Conservation (phyloP, 441 rosid species). For the Rhodomyrtus psidioides region DNA sequence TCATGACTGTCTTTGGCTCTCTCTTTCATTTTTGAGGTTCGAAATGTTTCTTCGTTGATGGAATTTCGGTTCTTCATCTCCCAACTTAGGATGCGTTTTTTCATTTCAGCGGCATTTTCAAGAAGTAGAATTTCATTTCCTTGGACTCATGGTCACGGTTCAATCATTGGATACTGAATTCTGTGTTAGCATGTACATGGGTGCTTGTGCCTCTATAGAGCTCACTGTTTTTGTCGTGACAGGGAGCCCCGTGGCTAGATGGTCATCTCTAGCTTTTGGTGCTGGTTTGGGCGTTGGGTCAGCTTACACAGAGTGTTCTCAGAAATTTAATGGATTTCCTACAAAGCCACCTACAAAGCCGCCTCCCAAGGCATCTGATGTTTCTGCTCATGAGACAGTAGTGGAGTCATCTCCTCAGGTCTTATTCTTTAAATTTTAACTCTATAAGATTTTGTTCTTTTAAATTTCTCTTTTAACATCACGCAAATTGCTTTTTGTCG, state of each 20-base stretch:
- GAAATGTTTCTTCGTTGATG: neutral
- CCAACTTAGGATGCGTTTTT: neutral
- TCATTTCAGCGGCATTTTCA: neutral
- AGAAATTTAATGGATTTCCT: constrained; percentile 34
- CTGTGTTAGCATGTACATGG: neutral
- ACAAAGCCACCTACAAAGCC: constrained; percentile 20
- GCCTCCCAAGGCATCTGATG: constrained; percentile 22
- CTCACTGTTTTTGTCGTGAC: neutral
- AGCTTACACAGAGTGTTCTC: constrained; percentile 70
- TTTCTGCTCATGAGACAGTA: constrained; percentile 3
- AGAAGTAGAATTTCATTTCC: neutral
- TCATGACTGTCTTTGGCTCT: neutral
- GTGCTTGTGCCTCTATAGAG: neutral
- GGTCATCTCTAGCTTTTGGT: constrained; percentile 87
- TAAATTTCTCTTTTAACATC: neutral
- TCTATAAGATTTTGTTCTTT: neutral
- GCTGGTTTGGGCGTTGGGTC: constrained; percentile 91
- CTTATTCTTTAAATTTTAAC: neutral
- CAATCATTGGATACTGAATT: neutral
- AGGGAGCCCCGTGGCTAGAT: constrained; percentile 80
- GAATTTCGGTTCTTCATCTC: neutral
- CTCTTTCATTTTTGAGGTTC: neutral
- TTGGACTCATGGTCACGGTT: neutral
- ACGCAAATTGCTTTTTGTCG: neutral
- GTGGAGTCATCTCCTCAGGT: constrained; percentile 28